Evolutionary conservation across 164 flowering plant genomes (phyloP).

Genomic region (Stephania yunnanensis): DNA sequence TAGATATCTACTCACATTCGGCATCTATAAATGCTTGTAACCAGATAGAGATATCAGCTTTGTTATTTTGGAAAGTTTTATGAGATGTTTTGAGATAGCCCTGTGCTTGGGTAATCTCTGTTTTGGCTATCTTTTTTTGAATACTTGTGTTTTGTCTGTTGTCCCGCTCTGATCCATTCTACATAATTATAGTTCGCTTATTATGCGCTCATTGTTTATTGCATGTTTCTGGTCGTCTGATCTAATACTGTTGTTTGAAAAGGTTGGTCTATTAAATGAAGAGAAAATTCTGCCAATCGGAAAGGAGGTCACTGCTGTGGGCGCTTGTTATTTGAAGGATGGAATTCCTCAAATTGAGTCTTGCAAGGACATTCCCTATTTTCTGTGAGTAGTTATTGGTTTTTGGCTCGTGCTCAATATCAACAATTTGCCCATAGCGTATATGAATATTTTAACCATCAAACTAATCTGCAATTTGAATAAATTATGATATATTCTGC

Average conservation of each 20-base stretch:
- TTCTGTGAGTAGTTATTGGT: constrained; percentile 50
- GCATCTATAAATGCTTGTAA: no score
- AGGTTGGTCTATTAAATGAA: constrained; percentile 84
- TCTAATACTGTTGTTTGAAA: constrained; percentile 12
- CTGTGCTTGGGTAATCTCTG: no score
- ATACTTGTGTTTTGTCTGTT: no score
- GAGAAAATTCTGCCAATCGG: constrained; percentile 86
- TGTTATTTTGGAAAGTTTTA: no score
- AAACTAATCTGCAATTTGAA: background rate
- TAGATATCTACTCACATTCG: no score
- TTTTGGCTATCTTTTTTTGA: no score
- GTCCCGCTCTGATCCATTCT: no score
- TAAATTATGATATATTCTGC: no score
- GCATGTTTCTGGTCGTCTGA: background rate
- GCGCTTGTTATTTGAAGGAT: constrained; percentile 50
- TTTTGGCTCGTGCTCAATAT: background rate
- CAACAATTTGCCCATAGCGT: background rate
- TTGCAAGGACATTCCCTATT: constrained; percentile 70
- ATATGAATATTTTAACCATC: background rate
- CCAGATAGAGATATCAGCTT: no score
- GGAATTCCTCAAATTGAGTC: constrained; percentile 67
- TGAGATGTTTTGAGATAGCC: no score
- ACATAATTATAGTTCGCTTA: background rate
- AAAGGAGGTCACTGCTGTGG: constrained; percentile 72
- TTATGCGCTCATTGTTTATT: background rate